Conservation (phyloP, 257 asterid genomes). For the Solanum arcanum region DNA sequence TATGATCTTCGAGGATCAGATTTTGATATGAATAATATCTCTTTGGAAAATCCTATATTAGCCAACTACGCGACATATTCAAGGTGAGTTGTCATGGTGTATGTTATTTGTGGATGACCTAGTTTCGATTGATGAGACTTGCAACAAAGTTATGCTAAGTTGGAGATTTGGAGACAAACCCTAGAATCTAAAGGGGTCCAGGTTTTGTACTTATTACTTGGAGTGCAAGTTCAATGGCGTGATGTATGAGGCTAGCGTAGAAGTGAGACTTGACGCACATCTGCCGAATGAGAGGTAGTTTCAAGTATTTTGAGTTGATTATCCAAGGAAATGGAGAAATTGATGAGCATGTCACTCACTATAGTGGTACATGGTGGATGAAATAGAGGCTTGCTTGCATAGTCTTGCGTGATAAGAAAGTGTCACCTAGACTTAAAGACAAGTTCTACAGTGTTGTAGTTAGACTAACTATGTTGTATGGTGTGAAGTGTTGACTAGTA, state of each 20-base stretch:
- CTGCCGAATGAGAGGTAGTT: neutral
- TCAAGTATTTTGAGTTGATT: neutral
- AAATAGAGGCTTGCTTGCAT: neutral
- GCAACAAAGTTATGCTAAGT: neutral
- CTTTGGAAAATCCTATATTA: neutral
- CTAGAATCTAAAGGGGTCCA: neutral
- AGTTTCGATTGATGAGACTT: neutral
- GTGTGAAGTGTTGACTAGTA: neutral
- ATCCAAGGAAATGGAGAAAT: neutral
- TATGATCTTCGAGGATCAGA: neutral
- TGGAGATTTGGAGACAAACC: neutral
- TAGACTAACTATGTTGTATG: neutral
- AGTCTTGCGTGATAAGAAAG: neutral
- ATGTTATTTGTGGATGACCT: neutral
- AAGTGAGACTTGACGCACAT: neutral
- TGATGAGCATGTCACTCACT: neutral
- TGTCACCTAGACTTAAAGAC: neutral
- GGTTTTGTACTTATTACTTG: neutral
- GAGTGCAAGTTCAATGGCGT: neutral
- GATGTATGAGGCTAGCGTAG: neutral
- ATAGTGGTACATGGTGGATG: neutral
- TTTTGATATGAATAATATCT: neutral
- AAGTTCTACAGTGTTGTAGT: neutral
- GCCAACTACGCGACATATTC: neutral
- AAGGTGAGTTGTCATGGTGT: neutral